Percentiles rank a stretch among this genome's conserved stretches.
These are phyloP conservation scores for Colletotrichum sublineola DNA, from an alignment of 2,329 filamentous ascomycete species.

Conservation along the genomic window DNA sequence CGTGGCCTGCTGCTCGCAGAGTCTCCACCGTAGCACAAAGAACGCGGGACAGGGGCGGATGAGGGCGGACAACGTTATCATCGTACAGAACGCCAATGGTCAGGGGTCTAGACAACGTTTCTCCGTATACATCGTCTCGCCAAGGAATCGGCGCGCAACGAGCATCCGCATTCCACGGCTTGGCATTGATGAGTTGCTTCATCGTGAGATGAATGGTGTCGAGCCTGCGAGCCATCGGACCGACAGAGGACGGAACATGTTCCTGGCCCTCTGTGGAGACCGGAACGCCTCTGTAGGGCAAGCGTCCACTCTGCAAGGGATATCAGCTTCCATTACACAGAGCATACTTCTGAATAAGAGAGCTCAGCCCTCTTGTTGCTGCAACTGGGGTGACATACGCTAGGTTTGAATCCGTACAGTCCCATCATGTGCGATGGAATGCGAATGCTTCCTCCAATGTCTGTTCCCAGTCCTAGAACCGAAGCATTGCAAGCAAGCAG, in stretches of 20 bases:
- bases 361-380: slow-evolving; percentile 1
- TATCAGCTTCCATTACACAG: background rate
- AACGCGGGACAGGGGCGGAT: slow-evolving; percentile 65
- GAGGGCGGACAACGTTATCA: slow-evolving; percentile 67
- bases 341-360: background rate
- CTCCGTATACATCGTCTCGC: slow-evolving; percentile 60
- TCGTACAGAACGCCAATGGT: slow-evolving; percentile 64
- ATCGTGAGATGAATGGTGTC: slow-evolving; percentile 62
- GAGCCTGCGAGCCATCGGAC: slow-evolving; percentile 64
- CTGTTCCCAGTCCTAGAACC: slow-evolving; percentile 56
- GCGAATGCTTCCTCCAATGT: slow-evolving; percentile 58
- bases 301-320: slow-evolving; percentile 62
- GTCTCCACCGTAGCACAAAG: slow-evolving; percentile 53
- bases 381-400: slow-evolving; percentile 31
- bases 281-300: slow-evolving; percentile 70
- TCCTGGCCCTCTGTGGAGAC: slow-evolving; percentile 75
- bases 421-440: slow-evolving; percentile 55
- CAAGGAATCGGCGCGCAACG: slow-evolving; percentile 67
- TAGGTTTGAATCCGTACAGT: slow-evolving; percentile 48
- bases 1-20: slow-evolving; percentile 64
- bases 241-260: slow-evolving; percentile 73
- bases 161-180: slow-evolving; percentile 68
- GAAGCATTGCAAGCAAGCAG: slow-evolving; percentile 57
- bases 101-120: slow-evolving; percentile 57
- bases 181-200: slow-evolving; percentile 59